Evolutionary conservation across 2,329 filamentous ascomycete species (phyloP).

Genomic region (Chaetomium sp.): DNA sequence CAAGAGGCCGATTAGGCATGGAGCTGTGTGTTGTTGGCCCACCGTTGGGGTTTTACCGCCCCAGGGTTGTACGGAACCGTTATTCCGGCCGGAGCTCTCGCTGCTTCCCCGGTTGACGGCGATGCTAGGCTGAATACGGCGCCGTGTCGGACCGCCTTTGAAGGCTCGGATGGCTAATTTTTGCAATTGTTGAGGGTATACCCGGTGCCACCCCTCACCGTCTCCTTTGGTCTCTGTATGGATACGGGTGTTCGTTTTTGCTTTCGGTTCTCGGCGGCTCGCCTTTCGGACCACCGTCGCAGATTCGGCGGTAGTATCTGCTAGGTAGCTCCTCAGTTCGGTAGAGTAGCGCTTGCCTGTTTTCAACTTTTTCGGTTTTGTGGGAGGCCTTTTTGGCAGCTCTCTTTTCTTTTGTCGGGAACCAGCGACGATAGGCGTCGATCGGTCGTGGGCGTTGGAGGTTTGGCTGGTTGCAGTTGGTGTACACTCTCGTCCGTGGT

Average conservation of each 20-base stretch:
- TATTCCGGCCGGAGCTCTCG: neutral
- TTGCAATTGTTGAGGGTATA: slow-evolving; percentile 28
- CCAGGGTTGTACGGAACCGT: neutral
- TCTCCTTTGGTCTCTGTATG: slow-evolving; percentile 19
- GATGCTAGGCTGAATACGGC: neutral
- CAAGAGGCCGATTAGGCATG: too few relatives aligned
- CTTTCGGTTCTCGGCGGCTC: neutral
- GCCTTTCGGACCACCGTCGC: neutral
- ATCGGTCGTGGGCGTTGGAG: slow-evolving; percentile 1
- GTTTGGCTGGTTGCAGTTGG: neutral
- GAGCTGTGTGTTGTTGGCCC: neutral
- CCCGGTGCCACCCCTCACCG: slow-evolving; percentile 30
- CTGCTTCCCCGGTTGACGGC: neutral
- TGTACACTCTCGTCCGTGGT: neutral
- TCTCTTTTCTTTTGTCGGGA: neutral
- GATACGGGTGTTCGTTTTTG: slow-evolving; percentile 16
- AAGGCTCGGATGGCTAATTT: neutral
- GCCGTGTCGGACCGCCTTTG: neutral
- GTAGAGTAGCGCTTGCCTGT: neutral
- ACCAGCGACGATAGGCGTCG: slow-evolving; percentile 5
- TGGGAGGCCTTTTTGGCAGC: neutral
- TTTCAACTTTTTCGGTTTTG: neutral
- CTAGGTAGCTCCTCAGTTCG: neutral
- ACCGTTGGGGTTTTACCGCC: neutral
- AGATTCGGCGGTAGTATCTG: neutral